Evolutionary conservation across 164 flowering plant genomes (phyloP).

Genomic region (Dillenia turbinata): DNA sequence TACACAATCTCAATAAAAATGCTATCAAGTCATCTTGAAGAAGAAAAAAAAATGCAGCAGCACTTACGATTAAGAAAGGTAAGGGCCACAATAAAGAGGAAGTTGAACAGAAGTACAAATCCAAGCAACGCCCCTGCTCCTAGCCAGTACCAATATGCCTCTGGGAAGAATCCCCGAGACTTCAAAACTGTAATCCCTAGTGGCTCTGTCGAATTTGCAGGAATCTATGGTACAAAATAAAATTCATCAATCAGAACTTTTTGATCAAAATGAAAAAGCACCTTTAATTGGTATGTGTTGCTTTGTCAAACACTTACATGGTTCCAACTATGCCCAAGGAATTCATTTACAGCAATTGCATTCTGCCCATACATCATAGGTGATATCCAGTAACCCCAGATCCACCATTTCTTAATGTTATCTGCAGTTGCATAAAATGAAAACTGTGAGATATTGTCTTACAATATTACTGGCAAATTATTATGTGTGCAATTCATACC

Average conservation of each 20-base stretch:
- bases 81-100: slow-evolving; percentile 20
- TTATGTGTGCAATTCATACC: not conserved
- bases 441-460: not conserved
- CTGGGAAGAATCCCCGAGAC: slow-evolving; percentile 24
- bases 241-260: not conserved
- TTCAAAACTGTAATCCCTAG: slow-evolving; percentile 27
- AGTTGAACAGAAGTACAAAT: slow-evolving; percentile 26
- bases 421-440: slow-evolving; percentile 8
- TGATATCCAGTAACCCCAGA: slow-evolving; percentile 62
- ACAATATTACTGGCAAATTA: not conserved
- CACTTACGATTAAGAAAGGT: slow-evolving; percentile 27
- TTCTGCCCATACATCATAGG: slow-evolving; percentile 62
- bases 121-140: slow-evolving; percentile 30
- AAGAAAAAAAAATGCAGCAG: not conserved
- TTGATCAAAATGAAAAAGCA: too few species aligned
- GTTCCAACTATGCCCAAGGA: slow-evolving; percentile 54
- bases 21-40: too few species aligned
- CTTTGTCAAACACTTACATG: slow-evolving; percentile 28
- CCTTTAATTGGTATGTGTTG: not conserved
- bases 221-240: slow-evolving; percentile 9
- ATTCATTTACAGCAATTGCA: slow-evolving; percentile 44
- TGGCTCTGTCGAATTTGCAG: slow-evolving; percentile 11
- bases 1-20: not conserved
- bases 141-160: slow-evolving; percentile 40
- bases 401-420: slow-evolving; percentile 54